Evolutionary conservation across 257 asterid species (phyloP), one percentile per base, ranked within the genome.

Genomic region (Cinchona pubescens): DNA sequence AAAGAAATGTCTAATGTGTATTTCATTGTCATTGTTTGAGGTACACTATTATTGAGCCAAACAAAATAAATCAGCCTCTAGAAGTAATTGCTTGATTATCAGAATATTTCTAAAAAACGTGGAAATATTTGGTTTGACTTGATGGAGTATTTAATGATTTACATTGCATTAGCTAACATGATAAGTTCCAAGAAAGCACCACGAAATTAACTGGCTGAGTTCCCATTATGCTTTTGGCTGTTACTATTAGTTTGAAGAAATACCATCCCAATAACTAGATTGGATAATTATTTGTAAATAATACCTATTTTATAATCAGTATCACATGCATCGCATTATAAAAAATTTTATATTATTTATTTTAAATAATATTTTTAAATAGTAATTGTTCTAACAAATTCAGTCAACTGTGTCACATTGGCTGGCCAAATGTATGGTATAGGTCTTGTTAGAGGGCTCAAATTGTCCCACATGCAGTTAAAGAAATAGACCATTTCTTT

Each of bases 401-500:
- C n/a, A n/a, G n/a, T n/a, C n/a, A n/a, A n/a, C n/a, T n/a, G n/a
- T n/a, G 76, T 72, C 67, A 72, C 67, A 55, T 55, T 75, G 58
- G 60, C 60, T 66, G 42, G 48, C 32, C 72, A 60, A 75, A 51
- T 63, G 45, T 42, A 75, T 30, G 16, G 68, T 48, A 14, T 21
- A 34, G 37, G n/a, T n/a, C 48, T 56, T 32, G 69, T 19, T 59
- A 76, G 74, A 58, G 75, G 78, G 77, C 69, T 74, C 19, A 69
- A 59, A 73, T 59, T 77, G 55, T 37, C 88, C 85, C 84, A 78
- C 84, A 30, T 46, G 78, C 73, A 71, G 86, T 81, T 77, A 84
- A 79, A 70, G 77, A 76, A 88, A 86, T 77, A 75, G 86, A 89
- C 90, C 69, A 81, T 86, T 89, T 79, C 78, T 73, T 72, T n/a